Percentiles rank a stretch among this genome's conserved stretches.
Conservation (phyloP, 163 green algal species). For the Scenedesmus sp. region DNA sequence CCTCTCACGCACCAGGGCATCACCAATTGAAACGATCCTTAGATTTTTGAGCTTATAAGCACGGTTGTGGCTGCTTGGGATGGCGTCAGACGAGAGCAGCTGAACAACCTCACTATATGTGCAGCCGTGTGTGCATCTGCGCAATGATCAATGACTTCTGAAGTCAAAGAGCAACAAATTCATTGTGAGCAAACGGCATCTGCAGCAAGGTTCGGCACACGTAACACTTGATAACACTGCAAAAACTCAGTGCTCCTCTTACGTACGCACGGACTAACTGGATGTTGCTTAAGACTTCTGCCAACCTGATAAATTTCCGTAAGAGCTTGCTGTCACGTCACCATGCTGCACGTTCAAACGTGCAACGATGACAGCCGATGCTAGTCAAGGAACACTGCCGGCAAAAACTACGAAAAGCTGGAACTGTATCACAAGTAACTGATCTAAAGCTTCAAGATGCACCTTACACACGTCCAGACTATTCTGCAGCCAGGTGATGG, state of each 20-base stretch:
- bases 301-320: background rate
- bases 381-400: background rate
- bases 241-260: no score
- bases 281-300: background rate
- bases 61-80: background rate
- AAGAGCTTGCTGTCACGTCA: background rate
- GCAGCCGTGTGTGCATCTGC: background rate
- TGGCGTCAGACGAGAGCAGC: background rate
- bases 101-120: background rate
- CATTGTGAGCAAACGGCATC: background rate
- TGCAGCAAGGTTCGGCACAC: background rate
- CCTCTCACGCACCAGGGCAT: background rate
- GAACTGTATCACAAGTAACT: background rate
- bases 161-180: background rate
- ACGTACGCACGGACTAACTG: background rate
- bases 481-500: conserved; percentile 63
- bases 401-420: background rate
- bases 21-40: background rate
- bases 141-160: background rate
- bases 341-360: background rate
- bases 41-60: background rate
- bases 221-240: no score
- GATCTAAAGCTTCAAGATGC: conserved; percentile 54
- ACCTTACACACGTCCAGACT: conserved; percentile 71
- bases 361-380: background rate